Base-by-base conservation (phyloP, 208 protist genomes). In the Herpetomonas tarakana region DNA sequence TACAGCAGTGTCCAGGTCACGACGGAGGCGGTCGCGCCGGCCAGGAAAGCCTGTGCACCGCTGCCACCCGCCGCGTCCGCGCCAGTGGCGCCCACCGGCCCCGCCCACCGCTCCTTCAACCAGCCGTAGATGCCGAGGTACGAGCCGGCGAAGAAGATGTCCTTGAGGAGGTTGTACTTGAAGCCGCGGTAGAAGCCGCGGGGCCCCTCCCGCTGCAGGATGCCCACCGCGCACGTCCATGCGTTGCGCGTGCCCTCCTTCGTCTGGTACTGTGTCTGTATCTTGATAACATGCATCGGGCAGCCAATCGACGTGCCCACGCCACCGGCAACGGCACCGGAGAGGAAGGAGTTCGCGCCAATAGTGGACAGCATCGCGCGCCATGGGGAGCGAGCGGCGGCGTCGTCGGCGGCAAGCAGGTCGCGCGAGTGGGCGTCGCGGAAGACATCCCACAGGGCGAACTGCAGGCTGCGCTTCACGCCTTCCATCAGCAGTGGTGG, bases 201-300 rank as follows among this genome's bases (percentile, higher is more conserved):
- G 3, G 84, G 4, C 12, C 89, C 89, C n/a, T 95, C 83, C 4
- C 45, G 61, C 18, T 44, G 25, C 31, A 62, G 76, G 51, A 95
- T 93, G 19, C 78, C 60, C 2, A 58, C 24, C 53, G 73, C 71
- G 58, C 83, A 95, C 41, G 86, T 86, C 83, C 83, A 91, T 28
- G 86, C 80, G 64, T 92, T 95, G 2, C 66, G 64, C 7, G 76
- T 92, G 49, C 54, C 53, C 11, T 39, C 24, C 2, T 56, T 49
- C 0, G 89, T 93, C 29, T 68, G 64, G 53, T 80, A 83, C 65
- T 95, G 89, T 19, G 89, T 93, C 35, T 83, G 74, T n/a, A 95
- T 85, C 59, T 95, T 95, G 29, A 95, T 78, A 16, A 95, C 89
- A 61, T 95, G 83, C 76, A 93, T 83, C 7, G 89, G 89, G 58